phyloP scores from a whole-genome alignment of 2,329 filamentous ascomycete genomes.

The Phoma sp. region DNA sequence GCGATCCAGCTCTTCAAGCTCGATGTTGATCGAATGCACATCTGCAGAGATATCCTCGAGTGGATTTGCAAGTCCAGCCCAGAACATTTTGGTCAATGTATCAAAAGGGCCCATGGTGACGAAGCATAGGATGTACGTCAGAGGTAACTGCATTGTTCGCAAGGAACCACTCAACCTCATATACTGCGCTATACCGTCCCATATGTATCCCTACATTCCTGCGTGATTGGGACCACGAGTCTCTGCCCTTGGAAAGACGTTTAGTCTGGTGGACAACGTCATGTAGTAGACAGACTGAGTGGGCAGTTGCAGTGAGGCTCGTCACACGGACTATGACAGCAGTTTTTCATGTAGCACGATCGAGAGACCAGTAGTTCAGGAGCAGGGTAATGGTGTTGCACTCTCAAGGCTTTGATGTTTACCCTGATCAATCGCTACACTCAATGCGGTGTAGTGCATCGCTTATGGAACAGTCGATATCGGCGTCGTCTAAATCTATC shows the following conservation, averaged over 20 bases:
- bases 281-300: not conserved
- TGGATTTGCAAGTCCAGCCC: not conserved
- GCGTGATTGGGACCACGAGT: conserved; percentile 4
- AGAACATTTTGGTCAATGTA: not conserved
- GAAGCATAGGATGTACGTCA: not conserved
- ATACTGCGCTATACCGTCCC: not conserved
- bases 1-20: conserved; percentile 10
- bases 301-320: not conserved
- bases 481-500: not conserved
- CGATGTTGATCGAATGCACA: conserved; percentile 1
- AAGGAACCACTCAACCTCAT: not conserved
- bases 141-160: not conserved
- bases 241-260: conserved; percentile 9
- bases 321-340: not conserved
- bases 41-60: not conserved
- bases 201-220: conserved; percentile 10
- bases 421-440: not conserved
- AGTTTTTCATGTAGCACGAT: not conserved
- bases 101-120: not conserved
- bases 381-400: not conserved
- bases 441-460: not conserved
- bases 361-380: not conserved
- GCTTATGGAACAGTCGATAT: not conserved
- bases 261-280: not conserved
- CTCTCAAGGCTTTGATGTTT: not conserved